A percentile compares a stretch with the other conserved stretches of the same genome.
These are phyloP conservation scores for Fusarium tanahbumbuense DNA, from an alignment of 2,329 filamentous ascomycete genomes.

Conservation along the genomic window DNA sequence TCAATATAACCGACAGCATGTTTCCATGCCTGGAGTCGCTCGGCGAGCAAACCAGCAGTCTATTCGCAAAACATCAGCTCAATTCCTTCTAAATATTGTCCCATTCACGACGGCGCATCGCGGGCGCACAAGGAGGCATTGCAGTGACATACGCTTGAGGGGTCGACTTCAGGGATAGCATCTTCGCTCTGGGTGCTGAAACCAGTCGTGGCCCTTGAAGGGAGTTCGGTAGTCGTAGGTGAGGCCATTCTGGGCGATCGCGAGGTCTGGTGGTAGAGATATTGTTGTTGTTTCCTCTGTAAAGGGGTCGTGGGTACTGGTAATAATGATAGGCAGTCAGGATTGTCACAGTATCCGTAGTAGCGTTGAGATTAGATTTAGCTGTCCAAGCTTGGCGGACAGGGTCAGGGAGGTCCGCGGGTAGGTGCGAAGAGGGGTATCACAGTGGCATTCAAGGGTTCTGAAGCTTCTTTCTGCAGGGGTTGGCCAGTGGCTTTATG, in stretches of 20 bases:
- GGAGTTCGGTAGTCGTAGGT: conserved; percentile 51
- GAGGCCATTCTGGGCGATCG: conserved; percentile 46
- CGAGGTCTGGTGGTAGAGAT: not conserved
- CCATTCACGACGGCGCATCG: not conserved
- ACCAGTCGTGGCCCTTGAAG: conserved; percentile 61
- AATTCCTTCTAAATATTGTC: not conserved
- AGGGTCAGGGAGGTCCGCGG: conserved; percentile 32
- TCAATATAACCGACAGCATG: conserved; percentile 92
- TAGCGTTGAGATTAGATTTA: conserved; percentile 28
- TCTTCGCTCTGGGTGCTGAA: conserved; percentile 65
- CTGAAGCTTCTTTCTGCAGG: conserved; percentile 29
- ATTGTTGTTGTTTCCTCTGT: not conserved
- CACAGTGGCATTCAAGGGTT: conserved; percentile 33
- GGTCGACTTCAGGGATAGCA: conserved; percentile 68
- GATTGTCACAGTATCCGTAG: conserved; percentile 13
- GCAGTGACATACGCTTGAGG: conserved; percentile 62
- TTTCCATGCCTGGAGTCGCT: conserved; percentile 95
- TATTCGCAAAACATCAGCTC: conserved; percentile 49
- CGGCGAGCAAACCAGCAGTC: conserved; percentile 83
- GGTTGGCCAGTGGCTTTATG: conserved; percentile 8
- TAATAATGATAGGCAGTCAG: conserved; percentile 7
- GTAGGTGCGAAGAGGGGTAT: conserved; percentile 37
- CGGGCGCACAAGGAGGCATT: too few relatives aligned
- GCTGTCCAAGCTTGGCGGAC: conserved; percentile 35
- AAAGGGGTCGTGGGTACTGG: conserved; percentile 2